Evolutionary conservation across 345 rosid genomes (phyloP).

Genomic region (Erodium maritimum): DNA sequence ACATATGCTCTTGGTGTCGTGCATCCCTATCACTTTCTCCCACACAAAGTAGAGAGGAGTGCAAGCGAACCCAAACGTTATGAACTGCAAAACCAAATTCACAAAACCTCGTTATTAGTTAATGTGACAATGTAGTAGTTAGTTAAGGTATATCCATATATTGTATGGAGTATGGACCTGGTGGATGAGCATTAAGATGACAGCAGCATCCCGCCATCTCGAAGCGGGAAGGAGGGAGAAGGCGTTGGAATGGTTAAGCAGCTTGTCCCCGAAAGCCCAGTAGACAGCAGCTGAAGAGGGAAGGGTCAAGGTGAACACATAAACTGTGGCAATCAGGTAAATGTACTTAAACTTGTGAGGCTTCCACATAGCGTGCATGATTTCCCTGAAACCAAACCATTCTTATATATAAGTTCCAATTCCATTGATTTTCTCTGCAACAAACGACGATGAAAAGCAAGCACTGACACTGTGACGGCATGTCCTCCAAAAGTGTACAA

Average conservation of each 20-base stretch:
- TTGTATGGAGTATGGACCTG: constrained; percentile 28
- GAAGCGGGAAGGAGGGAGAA: constrained; percentile 54
- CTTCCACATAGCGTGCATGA: constrained; percentile 91
- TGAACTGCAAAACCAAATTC: constrained; percentile 36
- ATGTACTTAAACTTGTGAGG: constrained; percentile 77
- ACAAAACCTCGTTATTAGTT: not conserved
- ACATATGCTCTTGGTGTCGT: constrained; percentile 60
- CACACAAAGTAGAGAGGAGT: constrained; percentile 84
- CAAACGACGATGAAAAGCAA: not conserved
- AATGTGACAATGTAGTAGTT: not conserved
- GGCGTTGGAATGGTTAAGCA: constrained; percentile 65
- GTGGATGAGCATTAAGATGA: constrained; percentile 71
- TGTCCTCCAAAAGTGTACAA: constrained; percentile 87
- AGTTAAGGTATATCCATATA: too few species aligned
- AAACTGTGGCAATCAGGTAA: constrained; percentile 60
- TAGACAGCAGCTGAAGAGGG: constrained; percentile 66
- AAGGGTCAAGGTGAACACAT: constrained; percentile 68
- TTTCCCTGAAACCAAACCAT: constrained; percentile 36
- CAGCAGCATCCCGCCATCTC: constrained; percentile 65
- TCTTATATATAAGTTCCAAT: not conserved
- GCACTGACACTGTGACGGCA: constrained; percentile 71
- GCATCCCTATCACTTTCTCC: constrained; percentile 82
- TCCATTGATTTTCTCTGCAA: not conserved
- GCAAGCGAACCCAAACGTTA: constrained; percentile 77
- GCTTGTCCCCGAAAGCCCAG: constrained; percentile 83